Base-by-base conservation (phyloP, 2,329 filamentous ascomycete genomes). In the Fusarium staphyleae region DNA sequence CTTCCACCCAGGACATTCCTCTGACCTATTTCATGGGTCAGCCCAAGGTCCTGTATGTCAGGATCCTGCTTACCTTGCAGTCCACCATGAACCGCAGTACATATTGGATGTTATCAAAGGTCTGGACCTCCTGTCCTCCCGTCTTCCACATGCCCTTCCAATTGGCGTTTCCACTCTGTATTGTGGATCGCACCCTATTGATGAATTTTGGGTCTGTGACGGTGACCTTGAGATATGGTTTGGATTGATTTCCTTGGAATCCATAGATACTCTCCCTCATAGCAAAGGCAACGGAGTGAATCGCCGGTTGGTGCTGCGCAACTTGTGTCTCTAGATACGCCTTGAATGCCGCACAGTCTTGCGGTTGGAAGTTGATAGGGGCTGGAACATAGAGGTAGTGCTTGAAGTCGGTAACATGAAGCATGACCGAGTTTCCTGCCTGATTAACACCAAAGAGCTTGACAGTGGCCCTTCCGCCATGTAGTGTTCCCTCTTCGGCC, bases 1-100 rank as follows among this genome's bases (percentile, higher is more conserved):
- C 90, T 73, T 96, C 91, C 0, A 98, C 91, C 95, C 95, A 99
- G 1, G 92, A 93, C 95, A 99, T 99, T 60, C 95, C 95, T 50
- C 89, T 83, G 36, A 99, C 88, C 83, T 91, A 22, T 24, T 24
- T 18, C 7, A 19, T 49, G 41, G 41, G 53, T 72, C 46, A 72
- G 61, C n/a, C n/a, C n/a, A 5, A 40, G 12, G 11, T 22, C 18
- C 15, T 6, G 3, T 10, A 15, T 18, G 12, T n/a, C 18, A 7
- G 15, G 24, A 14, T 7, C 14, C n/a, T 3, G 45, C 76, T 64
- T 78, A 90, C 87, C 73, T 93, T 89, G 63, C 90, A 96, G 73
- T 99, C 95, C 42, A 99, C 93, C 95, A 99, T 99, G 75, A 99
- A 98, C 44, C 95, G 85, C 62, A 98, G 76, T 19, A 98, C 86